Base-by-base conservation (phyloP, 1,284 basidiomycete genomes). In the Austroboletus novae-zelandiae region DNA sequence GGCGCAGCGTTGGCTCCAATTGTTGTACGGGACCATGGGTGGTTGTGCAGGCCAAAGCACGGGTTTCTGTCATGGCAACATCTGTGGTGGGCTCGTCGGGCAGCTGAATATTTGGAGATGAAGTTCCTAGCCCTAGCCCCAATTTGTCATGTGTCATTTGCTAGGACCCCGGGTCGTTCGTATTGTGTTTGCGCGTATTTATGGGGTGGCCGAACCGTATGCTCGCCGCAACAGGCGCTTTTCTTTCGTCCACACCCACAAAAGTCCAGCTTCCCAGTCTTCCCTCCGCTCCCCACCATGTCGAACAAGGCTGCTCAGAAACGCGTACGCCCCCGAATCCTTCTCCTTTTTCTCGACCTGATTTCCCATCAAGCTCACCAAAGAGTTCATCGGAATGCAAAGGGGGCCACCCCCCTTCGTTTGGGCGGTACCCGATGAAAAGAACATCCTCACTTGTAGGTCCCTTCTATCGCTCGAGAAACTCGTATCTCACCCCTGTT, bases 371-470 rank as follows among this genome's bases (percentile, higher is more conserved):
- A 58, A 93, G 89, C 83, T 94, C 57, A 75, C 78, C 40, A 94
- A 96, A 73, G 94, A 98, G 78, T 95, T 89, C 71, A 81, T 92
- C 64, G 75, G 81, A 46, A 97, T 98, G 94, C 93, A 95, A 73
- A 90, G 77, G 67, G 89, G 93, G 55, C 91, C 94, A 25, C 94
- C 94, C 3, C 94, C 94, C 52, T 96, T 94, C 70, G 87, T 96
- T 42, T 95, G 91, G 86, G 94, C 94, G 39, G 81, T 82, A 40
- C 94, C 94, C 27, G 92, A 96, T 61, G 94, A 97, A 79, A 95
- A 94, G 83, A 95, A 98, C 70, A 94, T 97, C 57, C 72, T 97
- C 41, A 89, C 77, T 49, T 92, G 89, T 91, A 65, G 68, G 89
- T 76, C 6, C 37, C 1, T 18, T 20, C 18, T 35, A 31, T 52